Percentiles rank a stretch among this genome's conserved stretches.
These are phyloP conservation scores for Linnemannia schmuckeri DNA, from an alignment of 192 early-diverging fungal species.

Conservation along the genomic window DNA sequence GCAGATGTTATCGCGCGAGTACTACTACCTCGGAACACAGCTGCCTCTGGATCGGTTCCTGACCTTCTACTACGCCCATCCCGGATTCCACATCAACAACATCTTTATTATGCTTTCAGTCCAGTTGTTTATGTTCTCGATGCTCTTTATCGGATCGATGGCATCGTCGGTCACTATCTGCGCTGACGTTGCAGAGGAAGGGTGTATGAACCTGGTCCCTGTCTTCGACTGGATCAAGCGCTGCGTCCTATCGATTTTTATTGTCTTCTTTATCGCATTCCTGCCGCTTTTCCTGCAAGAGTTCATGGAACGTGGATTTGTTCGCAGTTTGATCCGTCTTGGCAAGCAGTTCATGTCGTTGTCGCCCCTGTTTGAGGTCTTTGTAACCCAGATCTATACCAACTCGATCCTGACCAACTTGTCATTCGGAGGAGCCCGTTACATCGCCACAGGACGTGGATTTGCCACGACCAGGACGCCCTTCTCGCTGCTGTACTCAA, in stretches of 20 bases:
- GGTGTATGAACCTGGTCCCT: slow-evolving; percentile 80
- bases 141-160: slow-evolving; percentile 83
- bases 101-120: slow-evolving; percentile 88
- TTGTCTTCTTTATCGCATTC: slow-evolving; percentile 88
- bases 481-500: slow-evolving; percentile 81
- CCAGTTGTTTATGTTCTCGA: slow-evolving; percentile 83
- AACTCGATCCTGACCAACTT: slow-evolving; percentile 86
- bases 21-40: slow-evolving; percentile 90
- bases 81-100: slow-evolving; percentile 92
- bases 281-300: slow-evolving; percentile 87
- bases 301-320: slow-evolving; percentile 86
- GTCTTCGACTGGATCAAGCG: slow-evolving; percentile 87
- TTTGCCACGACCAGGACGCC: slow-evolving; percentile 84
- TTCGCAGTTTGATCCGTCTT: slow-evolving; percentile 75
- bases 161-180: slow-evolving; percentile 72
- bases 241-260: slow-evolving; percentile 83
- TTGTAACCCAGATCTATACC: slow-evolving; percentile 87
- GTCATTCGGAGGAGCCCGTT: slow-evolving; percentile 84
- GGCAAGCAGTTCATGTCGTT: slow-evolving; percentile 87
- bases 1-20: slow-evolving; percentile 92
- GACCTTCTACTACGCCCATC: slow-evolving; percentile 91
- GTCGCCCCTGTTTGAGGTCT: slow-evolving; percentile 86
- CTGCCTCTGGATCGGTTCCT: slow-evolving; percentile 88
- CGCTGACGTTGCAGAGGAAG: slow-evolving; percentile 67
- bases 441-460: slow-evolving; percentile 88